Conservation (phyloP, 108 stramenopile genomes). For the Cyclostephanos invisitatus region DNA sequence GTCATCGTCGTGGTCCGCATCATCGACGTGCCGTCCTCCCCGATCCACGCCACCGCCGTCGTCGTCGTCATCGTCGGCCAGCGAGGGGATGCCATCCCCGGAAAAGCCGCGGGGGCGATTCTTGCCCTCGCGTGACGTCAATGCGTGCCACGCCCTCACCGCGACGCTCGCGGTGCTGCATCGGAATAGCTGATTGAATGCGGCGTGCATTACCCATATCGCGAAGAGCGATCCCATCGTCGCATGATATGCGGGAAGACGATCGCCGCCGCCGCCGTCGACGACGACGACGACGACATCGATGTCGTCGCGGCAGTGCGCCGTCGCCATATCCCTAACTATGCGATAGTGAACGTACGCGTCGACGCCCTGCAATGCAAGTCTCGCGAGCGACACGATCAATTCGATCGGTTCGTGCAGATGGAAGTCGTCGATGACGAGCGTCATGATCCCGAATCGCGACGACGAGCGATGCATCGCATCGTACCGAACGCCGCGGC, state of each 20-base stretch:
- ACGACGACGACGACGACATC: not conserved
- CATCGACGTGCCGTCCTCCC: not conserved
- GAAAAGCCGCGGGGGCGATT: too few relatives aligned
- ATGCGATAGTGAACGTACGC: slow-evolving; percentile 52
- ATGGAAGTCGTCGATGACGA: slow-evolving; percentile 59
- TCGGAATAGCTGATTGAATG: slow-evolving; percentile 55
- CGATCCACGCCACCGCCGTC: not conserved
- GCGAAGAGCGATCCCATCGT: slow-evolving; percentile 38
- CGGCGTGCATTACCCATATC: slow-evolving; percentile 57
- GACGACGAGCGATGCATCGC: slow-evolving; percentile 39
- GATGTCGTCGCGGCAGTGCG: not conserved
- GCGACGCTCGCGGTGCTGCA: slow-evolving; percentile 57
- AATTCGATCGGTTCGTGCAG: slow-evolving; percentile 31
- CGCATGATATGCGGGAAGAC: not conserved
- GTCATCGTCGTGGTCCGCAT: slow-evolving; percentile 15
- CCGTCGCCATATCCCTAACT: slow-evolving; percentile 38
- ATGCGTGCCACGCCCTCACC: slow-evolving; percentile 41
- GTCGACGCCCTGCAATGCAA: slow-evolving; percentile 53
- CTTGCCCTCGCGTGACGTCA: slow-evolving; percentile 4
- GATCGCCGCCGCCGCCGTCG: not conserved
- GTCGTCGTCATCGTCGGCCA: not conserved
- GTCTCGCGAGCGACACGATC: slow-evolving; percentile 18
- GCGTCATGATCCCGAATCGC: slow-evolving; percentile 52
- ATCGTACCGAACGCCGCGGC: slow-evolving; percentile 51
- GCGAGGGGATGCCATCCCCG: not conserved